Percentiles rank a stretch among this genome's conserved stretches.
Evolutionary conservation across 2,329 filamentous ascomycete genomes (phyloP).

Genomic region (Clonostachys rosea): DNA sequence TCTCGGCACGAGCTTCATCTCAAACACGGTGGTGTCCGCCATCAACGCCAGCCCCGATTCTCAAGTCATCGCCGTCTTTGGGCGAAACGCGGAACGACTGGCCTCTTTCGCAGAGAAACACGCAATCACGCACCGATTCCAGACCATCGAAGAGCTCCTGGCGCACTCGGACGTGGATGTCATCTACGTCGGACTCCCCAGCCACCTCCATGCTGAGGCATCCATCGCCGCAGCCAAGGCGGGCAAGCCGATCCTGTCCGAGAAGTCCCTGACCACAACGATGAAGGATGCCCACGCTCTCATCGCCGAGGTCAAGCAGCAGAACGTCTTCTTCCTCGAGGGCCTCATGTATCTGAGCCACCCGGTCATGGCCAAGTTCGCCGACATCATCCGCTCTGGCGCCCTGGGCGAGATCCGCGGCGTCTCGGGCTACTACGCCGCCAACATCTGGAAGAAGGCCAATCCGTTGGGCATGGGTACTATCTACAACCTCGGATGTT

Average conservation of each 20-base stretch:
- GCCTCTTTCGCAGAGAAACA: slow-evolving; percentile 14
- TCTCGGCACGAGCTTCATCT: slow-evolving; percentile 20
- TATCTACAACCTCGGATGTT: slow-evolving; percentile 20
- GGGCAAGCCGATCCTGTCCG: slow-evolving; percentile 16
- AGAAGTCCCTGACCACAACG: slow-evolving; percentile 17
- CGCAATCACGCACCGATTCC: slow-evolving; percentile 10
- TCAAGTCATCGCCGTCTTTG: slow-evolving; percentile 15
- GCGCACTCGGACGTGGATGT: slow-evolving; percentile 14
- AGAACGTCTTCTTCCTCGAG: slow-evolving; percentile 16
- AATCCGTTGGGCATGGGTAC: slow-evolving; percentile 18
- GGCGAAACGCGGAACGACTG: slow-evolving; percentile 13
- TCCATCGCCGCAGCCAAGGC: slow-evolving; percentile 11
- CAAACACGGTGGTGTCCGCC: slow-evolving; percentile 13
- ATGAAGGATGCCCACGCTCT: slow-evolving; percentile 14
- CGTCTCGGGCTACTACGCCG: slow-evolving; percentile 16
- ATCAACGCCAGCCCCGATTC: slow-evolving; percentile 12
- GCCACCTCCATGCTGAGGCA: slow-evolving; percentile 16
- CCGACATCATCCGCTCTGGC: slow-evolving; percentile 11
- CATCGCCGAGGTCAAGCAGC: slow-evolving; percentile 10
- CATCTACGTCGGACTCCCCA: slow-evolving; percentile 17
- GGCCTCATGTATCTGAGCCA: slow-evolving; percentile 18
- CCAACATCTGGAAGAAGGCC: slow-evolving; percentile 16
- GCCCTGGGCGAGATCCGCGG: slow-evolving; percentile 10
- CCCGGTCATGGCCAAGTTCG: slow-evolving; percentile 13
- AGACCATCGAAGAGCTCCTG: slow-evolving; percentile 11